phyloP scores from a whole-genome alignment of 345 rosid species.

The Angophora floribunda region DNA sequence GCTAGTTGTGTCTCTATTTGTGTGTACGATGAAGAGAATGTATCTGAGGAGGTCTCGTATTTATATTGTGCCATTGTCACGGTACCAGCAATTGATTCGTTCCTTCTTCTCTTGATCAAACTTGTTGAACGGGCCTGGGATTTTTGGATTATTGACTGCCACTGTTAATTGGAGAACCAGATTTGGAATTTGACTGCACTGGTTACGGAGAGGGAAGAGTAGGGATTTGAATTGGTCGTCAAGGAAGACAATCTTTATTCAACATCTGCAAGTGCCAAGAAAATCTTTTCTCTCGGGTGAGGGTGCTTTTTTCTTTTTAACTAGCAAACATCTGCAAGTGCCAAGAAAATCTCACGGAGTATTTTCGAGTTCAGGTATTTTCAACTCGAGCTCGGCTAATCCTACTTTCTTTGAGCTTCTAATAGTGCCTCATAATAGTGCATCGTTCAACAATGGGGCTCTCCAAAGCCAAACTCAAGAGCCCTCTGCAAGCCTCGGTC shows the following conservation, averaged over 20 bases:
- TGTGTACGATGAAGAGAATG: neutral
- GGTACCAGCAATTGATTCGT: neutral
- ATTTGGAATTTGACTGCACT: neutral
- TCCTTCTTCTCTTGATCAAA: neutral
- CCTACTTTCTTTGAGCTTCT: too few relatives aligned
- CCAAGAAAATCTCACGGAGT: too few relatives aligned
- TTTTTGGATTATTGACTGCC: neutral
- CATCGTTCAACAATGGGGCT: neutral
- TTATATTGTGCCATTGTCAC: neutral
- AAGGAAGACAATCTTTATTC: neutral
- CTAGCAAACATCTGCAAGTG: too few relatives aligned
- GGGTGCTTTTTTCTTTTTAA: too few relatives aligned
- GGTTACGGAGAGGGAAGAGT: neutral
- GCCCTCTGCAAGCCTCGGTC: neutral
- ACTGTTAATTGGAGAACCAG: neutral
- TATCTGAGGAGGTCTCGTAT: neutral
- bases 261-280: neutral
- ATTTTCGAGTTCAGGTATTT: too few relatives aligned
- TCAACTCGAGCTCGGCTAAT: too few relatives aligned
- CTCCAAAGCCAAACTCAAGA: neutral
- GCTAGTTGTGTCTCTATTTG: neutral
- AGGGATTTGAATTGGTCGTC: neutral
- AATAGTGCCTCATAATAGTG: neutral
- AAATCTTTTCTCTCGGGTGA: too few relatives aligned
- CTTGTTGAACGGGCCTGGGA: neutral